These are phyloP conservation scores for Leavenworthia alabamica DNA, from an alignment of 345 rosid genomes.

Conservation along the genomic window DNA sequence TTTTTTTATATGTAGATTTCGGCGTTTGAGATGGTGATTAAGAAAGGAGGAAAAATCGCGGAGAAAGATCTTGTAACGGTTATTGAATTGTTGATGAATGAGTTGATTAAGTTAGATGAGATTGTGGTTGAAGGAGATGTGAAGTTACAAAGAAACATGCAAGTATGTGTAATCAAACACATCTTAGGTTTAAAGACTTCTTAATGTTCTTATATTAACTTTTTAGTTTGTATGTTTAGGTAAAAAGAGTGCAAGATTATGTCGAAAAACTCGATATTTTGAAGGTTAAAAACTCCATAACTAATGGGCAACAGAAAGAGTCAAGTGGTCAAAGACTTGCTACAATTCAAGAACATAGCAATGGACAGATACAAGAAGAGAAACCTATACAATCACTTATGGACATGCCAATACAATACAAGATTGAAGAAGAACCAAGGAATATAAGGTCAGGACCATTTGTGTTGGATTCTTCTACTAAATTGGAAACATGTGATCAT, in stretches of 20 bases:
- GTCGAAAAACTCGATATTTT: conserved; percentile 82
- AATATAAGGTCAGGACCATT: conserved; percentile 46
- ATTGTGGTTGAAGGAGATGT: conserved; percentile 85
- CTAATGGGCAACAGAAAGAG: conserved; percentile 40
- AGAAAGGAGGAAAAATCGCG: conserved; percentile 70
- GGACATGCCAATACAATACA: conserved; percentile 36
- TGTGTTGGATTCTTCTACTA: conserved; percentile 43
- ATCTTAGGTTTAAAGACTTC: background rate
- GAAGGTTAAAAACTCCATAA: conserved; percentile 66
- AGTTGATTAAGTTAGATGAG: conserved; percentile 79
- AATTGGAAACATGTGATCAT: conserved; percentile 93
- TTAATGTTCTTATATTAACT: no score
- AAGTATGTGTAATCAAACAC: conserved; percentile 41
- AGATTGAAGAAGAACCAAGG: conserved; percentile 35
- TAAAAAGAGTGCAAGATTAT: conserved; percentile 82
- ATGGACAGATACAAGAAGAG: conserved; percentile 34
- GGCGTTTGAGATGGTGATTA: conserved; percentile 57
- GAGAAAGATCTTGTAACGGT: conserved; percentile 63
- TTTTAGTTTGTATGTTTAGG: no score
- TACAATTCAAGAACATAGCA: conserved; percentile 28
- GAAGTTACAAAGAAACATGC: conserved; percentile 91
- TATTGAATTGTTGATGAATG: conserved; percentile 86
- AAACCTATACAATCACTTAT: conserved; percentile 39
- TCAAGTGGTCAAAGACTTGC: conserved; percentile 39
- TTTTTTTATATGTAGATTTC: conserved; percentile 60